Percentiles rank a stretch among this genome's conserved stretches.
Conservation (phyloP, 257 asterid species). For the Coffea eugenioides region DNA sequence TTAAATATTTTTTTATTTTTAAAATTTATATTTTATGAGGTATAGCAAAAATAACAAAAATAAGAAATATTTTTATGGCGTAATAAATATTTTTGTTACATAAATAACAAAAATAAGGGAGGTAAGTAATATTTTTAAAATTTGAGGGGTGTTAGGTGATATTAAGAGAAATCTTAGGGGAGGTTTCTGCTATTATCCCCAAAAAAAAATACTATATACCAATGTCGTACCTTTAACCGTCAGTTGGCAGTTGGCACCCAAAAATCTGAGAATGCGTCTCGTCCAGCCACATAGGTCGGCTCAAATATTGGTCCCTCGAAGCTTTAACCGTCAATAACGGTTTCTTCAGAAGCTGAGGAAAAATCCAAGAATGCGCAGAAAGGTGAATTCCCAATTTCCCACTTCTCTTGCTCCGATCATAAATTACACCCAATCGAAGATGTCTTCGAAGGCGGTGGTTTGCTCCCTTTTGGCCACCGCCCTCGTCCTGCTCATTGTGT, state of each 20-base stretch:
- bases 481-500: constrained; percentile 17
- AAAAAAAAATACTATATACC: neutral
- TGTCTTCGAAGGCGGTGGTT: constrained; percentile 45
- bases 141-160: too few relatives aligned
- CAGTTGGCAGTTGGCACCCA: neutral
- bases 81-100: too few relatives aligned
- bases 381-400: neutral
- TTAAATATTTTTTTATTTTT: too few relatives aligned
- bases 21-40: too few relatives aligned
- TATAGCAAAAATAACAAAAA: too few relatives aligned
- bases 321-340: constrained; percentile 12
- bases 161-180: too few relatives aligned
- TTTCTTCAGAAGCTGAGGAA: neutral
- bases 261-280: neutral
- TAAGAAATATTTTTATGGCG: too few relatives aligned
- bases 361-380: neutral
- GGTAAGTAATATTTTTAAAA: too few relatives aligned
- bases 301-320: neutral
- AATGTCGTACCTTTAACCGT: too few relatives aligned
- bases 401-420: neutral
- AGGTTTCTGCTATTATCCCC: too few relatives aligned
- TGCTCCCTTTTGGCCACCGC: constrained; percentile 23
- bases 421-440: constrained; percentile 1
- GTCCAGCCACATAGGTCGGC: neutral
- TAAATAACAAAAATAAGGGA: too few relatives aligned